These are phyloP conservation scores for Crepidotus variabilis DNA, from an alignment of 768 basidiomycete species.

Conservation along the genomic window DNA sequence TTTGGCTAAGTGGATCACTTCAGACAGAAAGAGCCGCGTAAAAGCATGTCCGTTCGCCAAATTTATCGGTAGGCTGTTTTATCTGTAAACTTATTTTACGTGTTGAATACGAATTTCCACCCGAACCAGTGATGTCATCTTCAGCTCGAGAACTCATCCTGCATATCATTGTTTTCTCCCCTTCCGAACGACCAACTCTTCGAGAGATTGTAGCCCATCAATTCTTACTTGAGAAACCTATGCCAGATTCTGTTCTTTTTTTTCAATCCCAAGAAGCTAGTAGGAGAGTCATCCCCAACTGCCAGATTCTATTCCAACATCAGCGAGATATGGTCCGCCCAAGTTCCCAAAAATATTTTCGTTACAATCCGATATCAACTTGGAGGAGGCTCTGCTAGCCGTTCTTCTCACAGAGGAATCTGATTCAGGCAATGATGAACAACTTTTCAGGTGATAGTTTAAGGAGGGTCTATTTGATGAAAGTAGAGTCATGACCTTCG, in stretches of 20 bases:
- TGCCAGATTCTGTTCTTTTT: too few relatives aligned
- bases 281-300: too few relatives aligned
- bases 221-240: slow-evolving; percentile 79
- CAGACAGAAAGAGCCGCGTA: slow-evolving; percentile 95
- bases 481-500: too few relatives aligned
- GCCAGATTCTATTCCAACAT: slow-evolving; percentile 78
- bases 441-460: too few relatives aligned
- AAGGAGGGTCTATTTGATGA: too few relatives aligned
- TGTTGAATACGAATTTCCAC: slow-evolving; percentile 90
- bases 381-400: too few relatives aligned
- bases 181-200: slow-evolving; percentile 78
- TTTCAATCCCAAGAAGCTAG: too few relatives aligned
- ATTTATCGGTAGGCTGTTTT: too few relatives aligned
- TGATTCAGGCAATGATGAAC: too few relatives aligned
- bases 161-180: slow-evolving; percentile 82
- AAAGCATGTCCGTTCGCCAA: slow-evolving; percentile 98
- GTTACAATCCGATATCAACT: slow-evolving; percentile 61
- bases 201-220: slow-evolving; percentile 80
- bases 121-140: slow-evolving; percentile 64
- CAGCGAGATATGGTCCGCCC: slow-evolving; percentile 72
- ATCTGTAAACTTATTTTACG: too few relatives aligned
- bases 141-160: slow-evolving; percentile 75
- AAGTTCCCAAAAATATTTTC: slow-evolving; percentile 69
- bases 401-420: too few relatives aligned
- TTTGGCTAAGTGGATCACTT: slow-evolving; percentile 96